Evolutionary conservation across 2,329 filamentous ascomycete genomes (phyloP), one percentile per base, ranked within the genome.

Genomic region (Acephala macrosclerotiorum): DNA sequence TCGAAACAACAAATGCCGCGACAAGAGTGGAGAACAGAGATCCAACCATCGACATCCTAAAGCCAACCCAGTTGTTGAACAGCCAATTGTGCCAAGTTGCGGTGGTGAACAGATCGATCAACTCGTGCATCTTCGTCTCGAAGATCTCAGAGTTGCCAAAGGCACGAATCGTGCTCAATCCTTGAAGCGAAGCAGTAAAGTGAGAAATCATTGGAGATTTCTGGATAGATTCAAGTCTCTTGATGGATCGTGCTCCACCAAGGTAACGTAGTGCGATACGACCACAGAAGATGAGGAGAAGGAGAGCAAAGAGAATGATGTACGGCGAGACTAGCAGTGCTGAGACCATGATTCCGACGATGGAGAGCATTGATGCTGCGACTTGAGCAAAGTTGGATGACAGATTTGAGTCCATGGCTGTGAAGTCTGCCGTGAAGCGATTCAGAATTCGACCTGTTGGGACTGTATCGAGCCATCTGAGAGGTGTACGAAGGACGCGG

Each of bases 391-490:
- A 76, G 57, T 91, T 86, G 69, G 86, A 85, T 8, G 88, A 86
- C 58, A 94, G 80, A 40, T 86, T 83, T 7, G 85, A 88, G 77
- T 95, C 92, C 58, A 94, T 85, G 45, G 88, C 84, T 71, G 89
- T 87, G 76, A 95, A 94, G 77, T 95, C 92, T 2, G 89, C 83
- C 0, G 91, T 93, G 75, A 94, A 93, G 1, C 92, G 85, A 78
- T 95, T 95, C 20, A 94, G 81, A 47, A 94, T 87, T 47, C 92
- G 86, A 1, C 92, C 92, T 1, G 93, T 82, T 0, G 92, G 92
- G 0, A 93, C 89, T 0, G 91, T 94, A 74, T 95, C 92, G 35
- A 95, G 82, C 90, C 91, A 94, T 64, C 90, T 83, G 18, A 94
- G 81, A 0, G 90, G 91, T 6, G 91, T 87, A 18, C 89, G 86